Evolutionary conservation across 2,329 filamentous ascomycete genomes (phyloP).

Genomic region (Scedosporium minutisporum): DNA sequence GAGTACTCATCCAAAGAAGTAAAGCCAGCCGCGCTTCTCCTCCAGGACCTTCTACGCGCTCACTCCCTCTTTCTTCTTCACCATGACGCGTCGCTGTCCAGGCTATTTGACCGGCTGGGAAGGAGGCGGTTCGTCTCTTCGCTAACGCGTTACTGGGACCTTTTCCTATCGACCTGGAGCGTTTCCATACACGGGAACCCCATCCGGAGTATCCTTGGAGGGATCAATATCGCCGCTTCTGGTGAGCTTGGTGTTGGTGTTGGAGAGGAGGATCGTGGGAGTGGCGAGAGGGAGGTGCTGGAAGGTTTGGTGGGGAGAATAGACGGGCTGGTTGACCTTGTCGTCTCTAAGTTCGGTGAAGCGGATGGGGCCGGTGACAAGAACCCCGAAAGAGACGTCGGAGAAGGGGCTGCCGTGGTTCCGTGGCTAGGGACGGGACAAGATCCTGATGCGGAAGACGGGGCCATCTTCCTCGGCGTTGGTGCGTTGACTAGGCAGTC

Average conservation of each 20-base stretch:
- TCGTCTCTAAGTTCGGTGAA: constrained; percentile 78
- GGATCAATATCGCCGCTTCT: constrained; percentile 78
- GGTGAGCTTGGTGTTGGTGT: constrained; percentile 91
- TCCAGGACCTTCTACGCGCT: constrained; percentile 73
- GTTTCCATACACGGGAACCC: constrained; percentile 87
- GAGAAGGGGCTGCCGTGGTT: constrained; percentile 11
- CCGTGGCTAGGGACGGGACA: constrained; percentile 66
- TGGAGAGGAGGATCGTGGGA: constrained; percentile 89
- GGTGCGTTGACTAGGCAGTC: constrained; percentile 64
- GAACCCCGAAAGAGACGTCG: constrained; percentile 12
- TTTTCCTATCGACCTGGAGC: constrained; percentile 66
- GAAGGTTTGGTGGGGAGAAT: constrained; percentile 76
- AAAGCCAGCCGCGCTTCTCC: constrained; percentile 67
- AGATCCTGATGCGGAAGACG: constrained; percentile 63
- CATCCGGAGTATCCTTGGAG: constrained; percentile 65
- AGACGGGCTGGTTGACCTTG: constrained; percentile 76
- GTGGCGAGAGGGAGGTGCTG: constrained; percentile 84
- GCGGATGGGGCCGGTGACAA: constrained; percentile 19
- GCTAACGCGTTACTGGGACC: constrained; percentile 73
- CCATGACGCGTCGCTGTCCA: constrained; percentile 65
- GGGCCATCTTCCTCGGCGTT: constrained; percentile 75
- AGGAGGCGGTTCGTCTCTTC: constrained; percentile 62
- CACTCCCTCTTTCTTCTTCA: constrained; percentile 81
- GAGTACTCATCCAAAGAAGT: constrained; percentile 90
- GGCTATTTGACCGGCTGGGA: constrained; percentile 55